phyloP scores from a whole-genome alignment of 495 filamentous ascomycete species.

The Mycothermus thermophilus region DNA sequence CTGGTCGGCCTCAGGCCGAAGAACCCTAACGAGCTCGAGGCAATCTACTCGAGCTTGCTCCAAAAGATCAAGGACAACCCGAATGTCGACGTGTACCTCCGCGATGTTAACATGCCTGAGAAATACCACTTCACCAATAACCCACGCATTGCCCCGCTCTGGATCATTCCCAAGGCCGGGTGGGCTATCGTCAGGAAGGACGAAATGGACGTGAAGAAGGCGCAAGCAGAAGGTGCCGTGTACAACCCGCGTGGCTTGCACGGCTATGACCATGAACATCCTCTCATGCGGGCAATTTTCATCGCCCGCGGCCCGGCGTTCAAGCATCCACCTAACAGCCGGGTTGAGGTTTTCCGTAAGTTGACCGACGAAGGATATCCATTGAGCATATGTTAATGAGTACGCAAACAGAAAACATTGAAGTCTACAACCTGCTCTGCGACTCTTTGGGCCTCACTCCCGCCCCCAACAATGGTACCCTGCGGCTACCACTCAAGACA shows the following conservation, averaged over 20 bases:
- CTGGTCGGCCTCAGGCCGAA: slow-evolving; percentile 76
- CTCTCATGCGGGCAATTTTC: slow-evolving; percentile 87
- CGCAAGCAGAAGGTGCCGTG: slow-evolving; percentile 40
- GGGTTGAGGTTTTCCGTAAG: slow-evolving; percentile 73
- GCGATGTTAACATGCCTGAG: slow-evolving; percentile 69
- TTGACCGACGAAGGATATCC: too few species aligned
- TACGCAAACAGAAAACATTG: slow-evolving; percentile 86
- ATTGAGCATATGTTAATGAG: too few species aligned
- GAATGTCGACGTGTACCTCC: slow-evolving; percentile 71
- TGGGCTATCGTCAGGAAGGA: slow-evolving; percentile 74
- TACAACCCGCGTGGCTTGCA: slow-evolving; percentile 74
- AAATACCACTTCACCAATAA: slow-evolving; percentile 79
- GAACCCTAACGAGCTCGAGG: slow-evolving; percentile 41
- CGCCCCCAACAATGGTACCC: slow-evolving; percentile 71
- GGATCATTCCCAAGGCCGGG: slow-evolving; percentile 81
- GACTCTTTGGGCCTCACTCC: slow-evolving; percentile 60
- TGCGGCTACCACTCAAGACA: slow-evolving; percentile 61
- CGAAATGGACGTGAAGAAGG: slow-evolving; percentile 58
- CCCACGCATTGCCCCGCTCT: slow-evolving; percentile 77
- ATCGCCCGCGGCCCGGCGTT: slow-evolving; percentile 80
- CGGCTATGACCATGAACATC: slow-evolving; percentile 81
- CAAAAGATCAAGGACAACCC: slow-evolving; percentile 42
- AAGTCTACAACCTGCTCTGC: slow-evolving; percentile 91
- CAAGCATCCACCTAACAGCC: slow-evolving; percentile 67
- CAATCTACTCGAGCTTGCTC: slow-evolving; percentile 35